Conservation (phyloP, 352 stramenopile genomes). For the Saprolegnia diclina region DNA sequence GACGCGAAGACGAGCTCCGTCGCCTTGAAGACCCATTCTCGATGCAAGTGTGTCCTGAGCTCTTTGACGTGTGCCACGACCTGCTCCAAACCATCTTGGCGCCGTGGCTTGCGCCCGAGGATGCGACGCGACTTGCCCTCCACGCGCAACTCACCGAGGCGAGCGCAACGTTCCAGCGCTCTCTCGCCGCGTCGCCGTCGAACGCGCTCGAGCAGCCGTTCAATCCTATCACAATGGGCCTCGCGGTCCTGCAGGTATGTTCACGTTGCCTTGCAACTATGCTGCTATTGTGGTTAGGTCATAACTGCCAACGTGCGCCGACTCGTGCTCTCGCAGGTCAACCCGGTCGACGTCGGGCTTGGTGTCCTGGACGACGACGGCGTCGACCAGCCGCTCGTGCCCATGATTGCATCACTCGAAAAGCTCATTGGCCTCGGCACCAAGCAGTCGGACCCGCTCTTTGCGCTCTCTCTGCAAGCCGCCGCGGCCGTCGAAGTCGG, state of each 20-base stretch:
- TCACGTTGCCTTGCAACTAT: background rate
- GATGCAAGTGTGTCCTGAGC: constrained; percentile 68
- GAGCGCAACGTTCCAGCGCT: constrained; percentile 27
- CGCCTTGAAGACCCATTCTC: constrained; percentile 78
- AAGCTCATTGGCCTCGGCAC: constrained; percentile 73
- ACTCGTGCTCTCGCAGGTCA: constrained; percentile 67
- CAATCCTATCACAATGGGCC: constrained; percentile 58
- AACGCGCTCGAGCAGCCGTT: constrained; percentile 28
- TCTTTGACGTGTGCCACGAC: constrained; percentile 65
- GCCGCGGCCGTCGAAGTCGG: constrained; percentile 77
- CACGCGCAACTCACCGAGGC: constrained; percentile 34
- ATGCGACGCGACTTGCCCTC: constrained; percentile 21
- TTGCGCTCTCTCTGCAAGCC: constrained; percentile 74
- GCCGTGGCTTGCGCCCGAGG: constrained; percentile 45
- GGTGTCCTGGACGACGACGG: constrained; percentile 38
- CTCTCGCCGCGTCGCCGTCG: background rate
- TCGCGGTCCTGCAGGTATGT: constrained; percentile 55
- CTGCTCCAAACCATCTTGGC: constrained; percentile 53
- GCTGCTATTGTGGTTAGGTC: constrained; percentile 36
- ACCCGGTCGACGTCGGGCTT: constrained; percentile 71
- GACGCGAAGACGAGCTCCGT: constrained; percentile 62
- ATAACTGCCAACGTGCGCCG: constrained; percentile 76
- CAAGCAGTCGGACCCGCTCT: constrained; percentile 75
- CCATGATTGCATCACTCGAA: constrained; percentile 59
- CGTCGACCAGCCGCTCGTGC: constrained; percentile 54